Conservation (phyloP, 2,329 filamentous ascomycete genomes). For the Colletotrichum shisoi region DNA sequence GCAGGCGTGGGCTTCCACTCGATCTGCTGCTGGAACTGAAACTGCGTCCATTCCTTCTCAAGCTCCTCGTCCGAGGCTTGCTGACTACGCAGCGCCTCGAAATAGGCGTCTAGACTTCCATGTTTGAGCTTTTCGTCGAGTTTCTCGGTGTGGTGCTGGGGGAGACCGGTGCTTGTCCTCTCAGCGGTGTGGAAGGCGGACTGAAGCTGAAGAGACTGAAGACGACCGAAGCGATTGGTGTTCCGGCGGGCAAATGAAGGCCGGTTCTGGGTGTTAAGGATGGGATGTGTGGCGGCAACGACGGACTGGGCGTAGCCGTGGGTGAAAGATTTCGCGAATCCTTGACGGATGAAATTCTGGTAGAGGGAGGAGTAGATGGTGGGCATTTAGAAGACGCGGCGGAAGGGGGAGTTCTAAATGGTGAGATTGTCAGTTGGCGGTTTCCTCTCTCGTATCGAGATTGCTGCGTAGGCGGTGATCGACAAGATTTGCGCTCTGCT, state of each 20-base stretch:
- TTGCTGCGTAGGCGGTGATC: slow-evolving; percentile 11
- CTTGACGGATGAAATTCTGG: slow-evolving; percentile 91
- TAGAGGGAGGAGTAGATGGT: slow-evolving; percentile 73
- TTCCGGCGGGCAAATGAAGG: slow-evolving; percentile 68
- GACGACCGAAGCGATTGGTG: slow-evolving; percentile 62
- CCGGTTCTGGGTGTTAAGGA: slow-evolving; percentile 75
- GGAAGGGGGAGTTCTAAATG: slow-evolving; percentile 62
- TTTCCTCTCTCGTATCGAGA: background rate
- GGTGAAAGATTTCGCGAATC: slow-evolving; percentile 94
- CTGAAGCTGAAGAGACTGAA: slow-evolving; percentile 71
- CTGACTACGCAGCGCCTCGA: slow-evolving; percentile 85
- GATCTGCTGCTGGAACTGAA: slow-evolving; percentile 85
- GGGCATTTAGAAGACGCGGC: slow-evolving; percentile 88
- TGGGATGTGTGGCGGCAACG: slow-evolving; percentile 88
- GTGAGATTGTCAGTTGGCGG: slow-evolving; percentile 42
- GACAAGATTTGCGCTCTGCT: slow-evolving; percentile 26
- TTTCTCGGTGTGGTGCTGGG: slow-evolving; percentile 66
- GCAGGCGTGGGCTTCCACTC: slow-evolving; percentile 79
- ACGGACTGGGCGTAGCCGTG: slow-evolving; percentile 98
- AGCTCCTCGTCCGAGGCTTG: slow-evolving; percentile 63
- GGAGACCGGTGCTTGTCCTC: slow-evolving; percentile 60
- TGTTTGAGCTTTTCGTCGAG: slow-evolving; percentile 60
- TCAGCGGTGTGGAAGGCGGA: slow-evolving; percentile 73
- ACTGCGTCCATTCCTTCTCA: slow-evolving; percentile 88
- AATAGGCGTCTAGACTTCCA: slow-evolving; percentile 85